phyloP scores from a whole-genome alignment of 441 rosid genomes.

The Omphalea diandra region DNA sequence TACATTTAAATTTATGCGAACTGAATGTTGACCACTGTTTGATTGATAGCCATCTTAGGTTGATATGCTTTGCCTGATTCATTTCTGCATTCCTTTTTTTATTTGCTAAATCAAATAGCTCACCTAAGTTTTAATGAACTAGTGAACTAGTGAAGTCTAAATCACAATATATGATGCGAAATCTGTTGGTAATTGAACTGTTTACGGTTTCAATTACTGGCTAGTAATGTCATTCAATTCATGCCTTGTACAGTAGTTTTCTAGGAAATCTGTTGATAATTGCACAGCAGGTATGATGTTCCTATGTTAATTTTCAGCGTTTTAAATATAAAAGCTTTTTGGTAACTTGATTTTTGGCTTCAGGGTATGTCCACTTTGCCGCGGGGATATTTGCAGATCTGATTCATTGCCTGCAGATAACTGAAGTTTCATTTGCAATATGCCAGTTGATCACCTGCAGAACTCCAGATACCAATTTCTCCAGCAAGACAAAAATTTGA shows the following conservation, averaged over 20 bases:
- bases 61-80: background rate
- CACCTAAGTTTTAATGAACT: background rate
- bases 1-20: background rate
- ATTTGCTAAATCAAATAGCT: background rate
- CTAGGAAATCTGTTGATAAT: background rate
- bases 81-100: background rate
- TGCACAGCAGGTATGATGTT: background rate
- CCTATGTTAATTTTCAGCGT: background rate
- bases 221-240: background rate
- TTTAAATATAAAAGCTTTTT: slow-evolving; percentile 2
- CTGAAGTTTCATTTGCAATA: slow-evolving; percentile 22
- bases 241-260: background rate
- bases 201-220: background rate
- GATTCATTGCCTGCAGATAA: slow-evolving; percentile 41
- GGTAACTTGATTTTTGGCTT: slow-evolving; percentile 18
- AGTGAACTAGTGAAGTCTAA: no score
- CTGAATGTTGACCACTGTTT: background rate
- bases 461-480: slow-evolving; percentile 9
- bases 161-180: background rate
- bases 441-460: background rate
- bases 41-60: background rate
- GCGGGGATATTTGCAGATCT: slow-evolving; percentile 80
- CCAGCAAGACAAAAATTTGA: slow-evolving; percentile 2
- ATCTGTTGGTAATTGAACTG: background rate
- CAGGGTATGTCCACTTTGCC: slow-evolving; percentile 98